Evolutionary conservation across 2,329 filamentous ascomycete species (phyloP).

Genomic region (Plenodomus lindquistii): DNA sequence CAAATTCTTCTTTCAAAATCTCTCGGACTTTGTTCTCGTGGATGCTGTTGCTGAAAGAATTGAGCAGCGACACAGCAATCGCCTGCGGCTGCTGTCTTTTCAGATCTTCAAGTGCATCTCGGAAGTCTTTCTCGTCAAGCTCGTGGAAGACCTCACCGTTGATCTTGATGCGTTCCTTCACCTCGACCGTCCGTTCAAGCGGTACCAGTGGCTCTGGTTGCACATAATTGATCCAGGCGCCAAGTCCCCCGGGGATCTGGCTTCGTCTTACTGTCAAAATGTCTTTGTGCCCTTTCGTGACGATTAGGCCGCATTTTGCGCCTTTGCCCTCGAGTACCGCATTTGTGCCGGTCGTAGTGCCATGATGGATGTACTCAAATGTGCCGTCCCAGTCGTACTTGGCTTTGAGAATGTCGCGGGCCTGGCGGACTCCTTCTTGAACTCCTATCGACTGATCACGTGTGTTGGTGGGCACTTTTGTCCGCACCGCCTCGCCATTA

Average conservation of each 20-base stretch:
- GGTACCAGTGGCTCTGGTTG: conserved; percentile 55
- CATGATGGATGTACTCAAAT: conserved; percentile 56
- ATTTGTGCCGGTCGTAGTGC: conserved; percentile 56
- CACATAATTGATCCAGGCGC: conserved; percentile 54
- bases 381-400: conserved; percentile 49
- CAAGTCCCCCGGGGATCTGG: conserved; percentile 57
- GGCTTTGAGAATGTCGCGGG: conserved; percentile 44
- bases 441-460: conserved; percentile 55
- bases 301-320: conserved; percentile 52
- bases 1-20: conserved; percentile 50
- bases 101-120: conserved; percentile 44
- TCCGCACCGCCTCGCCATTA: conserved; percentile 48
- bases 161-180: conserved; percentile 50
- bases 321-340: conserved; percentile 57
- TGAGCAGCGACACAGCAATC: conserved; percentile 53
- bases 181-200: conserved; percentile 53
- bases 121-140: conserved; percentile 47
- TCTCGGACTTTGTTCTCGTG: conserved; percentile 49
- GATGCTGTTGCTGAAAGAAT: conserved; percentile 51
- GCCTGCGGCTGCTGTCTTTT: conserved; percentile 50
- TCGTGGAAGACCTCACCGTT: conserved; percentile 47
- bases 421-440: conserved; percentile 51
- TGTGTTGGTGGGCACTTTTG: conserved; percentile 53
- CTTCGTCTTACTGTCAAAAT: conserved; percentile 52
- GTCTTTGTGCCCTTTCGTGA: conserved; percentile 56